phyloP scores from a whole-genome alignment of 176 grass and related monocot genomes.

The Neostapfia colusana region DNA sequence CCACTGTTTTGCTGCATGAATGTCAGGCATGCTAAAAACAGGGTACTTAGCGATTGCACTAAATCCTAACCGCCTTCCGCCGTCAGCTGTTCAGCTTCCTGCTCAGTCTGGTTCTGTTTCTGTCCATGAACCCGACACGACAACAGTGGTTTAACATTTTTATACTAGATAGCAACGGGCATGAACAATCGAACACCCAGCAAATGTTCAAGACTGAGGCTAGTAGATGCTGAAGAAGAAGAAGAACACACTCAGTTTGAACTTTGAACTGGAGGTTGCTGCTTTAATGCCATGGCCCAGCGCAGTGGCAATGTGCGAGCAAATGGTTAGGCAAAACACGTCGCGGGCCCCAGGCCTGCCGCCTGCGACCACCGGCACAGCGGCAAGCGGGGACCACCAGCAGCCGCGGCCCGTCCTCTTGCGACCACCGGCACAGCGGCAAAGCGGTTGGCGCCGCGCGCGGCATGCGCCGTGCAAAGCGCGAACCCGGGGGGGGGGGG shows the following conservation, averaged over 20 bases:
- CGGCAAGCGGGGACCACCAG: conserved; percentile 15
- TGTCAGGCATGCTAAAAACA: conserved; percentile 9
- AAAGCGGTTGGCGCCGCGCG: too few relatives aligned
- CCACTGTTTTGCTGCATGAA: conserved; percentile 13
- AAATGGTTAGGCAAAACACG: conserved; percentile 1
- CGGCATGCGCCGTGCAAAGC: too few relatives aligned
- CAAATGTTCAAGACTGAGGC: background rate
- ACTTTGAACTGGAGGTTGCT: too few relatives aligned
- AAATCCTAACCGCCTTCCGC: background rate
- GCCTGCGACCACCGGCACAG: background rate
- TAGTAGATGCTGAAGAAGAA: too few relatives aligned
- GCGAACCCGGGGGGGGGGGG: too few relatives aligned
- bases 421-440: background rate
- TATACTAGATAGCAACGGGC: background rate
- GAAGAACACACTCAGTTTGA: too few relatives aligned
- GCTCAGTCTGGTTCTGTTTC: background rate
- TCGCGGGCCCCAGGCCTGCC: background rate
- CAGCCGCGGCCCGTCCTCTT: background rate
- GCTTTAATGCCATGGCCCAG: background rate
- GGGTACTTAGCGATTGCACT: background rate
- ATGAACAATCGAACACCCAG: background rate
- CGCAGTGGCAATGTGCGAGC: background rate
- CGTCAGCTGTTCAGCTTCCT: conserved; percentile 9
- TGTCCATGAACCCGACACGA: background rate
- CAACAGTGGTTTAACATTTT: background rate